Percentiles rank a stretch among this genome's conserved stretches.
Conservation (phyloP, 495 filamentous ascomycete genomes). For the Annulohypoxylon nitens region DNA sequence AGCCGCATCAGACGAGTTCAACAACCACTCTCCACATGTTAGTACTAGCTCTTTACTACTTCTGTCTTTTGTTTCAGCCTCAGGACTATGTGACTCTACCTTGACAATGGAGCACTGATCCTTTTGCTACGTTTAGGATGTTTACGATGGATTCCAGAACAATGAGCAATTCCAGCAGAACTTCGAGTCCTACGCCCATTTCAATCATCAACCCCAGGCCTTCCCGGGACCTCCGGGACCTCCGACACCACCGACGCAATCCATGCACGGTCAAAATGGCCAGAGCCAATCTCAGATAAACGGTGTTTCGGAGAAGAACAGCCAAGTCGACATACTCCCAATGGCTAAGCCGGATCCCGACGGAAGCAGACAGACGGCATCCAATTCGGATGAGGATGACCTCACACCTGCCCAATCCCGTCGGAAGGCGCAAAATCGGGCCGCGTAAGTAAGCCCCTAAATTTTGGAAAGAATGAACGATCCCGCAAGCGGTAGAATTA, state of each 20-base stretch:
- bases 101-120: slow-evolving; percentile 41
- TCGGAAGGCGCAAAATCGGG: slow-evolving; percentile 95
- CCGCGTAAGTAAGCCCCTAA: slow-evolving; percentile 77
- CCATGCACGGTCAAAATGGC: slow-evolving; percentile 44
- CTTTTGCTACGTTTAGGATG: slow-evolving; percentile 56
- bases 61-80: slow-evolving; percentile 31
- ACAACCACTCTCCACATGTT: slow-evolving; percentile 66
- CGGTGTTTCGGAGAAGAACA: slow-evolving; percentile 42
- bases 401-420: slow-evolving; percentile 83
- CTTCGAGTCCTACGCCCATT: slow-evolving; percentile 60
- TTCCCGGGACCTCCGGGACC: slow-evolving; percentile 61
- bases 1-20: slow-evolving; percentile 66
- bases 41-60: slow-evolving; percentile 49
- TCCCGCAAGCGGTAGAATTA: slow-evolving; percentile 5
- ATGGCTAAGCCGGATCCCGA: slow-evolving; percentile 56
- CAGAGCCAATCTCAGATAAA: slow-evolving; percentile 49
- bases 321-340: slow-evolving; percentile 51
- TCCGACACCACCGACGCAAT: slow-evolving; percentile 58
- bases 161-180: slow-evolving; percentile 60
- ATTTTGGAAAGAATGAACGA: slow-evolving; percentile 5
- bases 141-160: slow-evolving; percentile 59
- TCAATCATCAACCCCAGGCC: slow-evolving; percentile 53
- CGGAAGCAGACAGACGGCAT: slow-evolving; percentile 54
- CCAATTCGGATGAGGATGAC: slow-evolving; percentile 69
- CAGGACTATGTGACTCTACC: slow-evolving; percentile 22